Percentiles rank a stretch among this genome's conserved stretches.
phyloP scores from a whole-genome alignment of 495 filamentous ascomycete genomes.

The Evansstolkia leycettana region DNA sequence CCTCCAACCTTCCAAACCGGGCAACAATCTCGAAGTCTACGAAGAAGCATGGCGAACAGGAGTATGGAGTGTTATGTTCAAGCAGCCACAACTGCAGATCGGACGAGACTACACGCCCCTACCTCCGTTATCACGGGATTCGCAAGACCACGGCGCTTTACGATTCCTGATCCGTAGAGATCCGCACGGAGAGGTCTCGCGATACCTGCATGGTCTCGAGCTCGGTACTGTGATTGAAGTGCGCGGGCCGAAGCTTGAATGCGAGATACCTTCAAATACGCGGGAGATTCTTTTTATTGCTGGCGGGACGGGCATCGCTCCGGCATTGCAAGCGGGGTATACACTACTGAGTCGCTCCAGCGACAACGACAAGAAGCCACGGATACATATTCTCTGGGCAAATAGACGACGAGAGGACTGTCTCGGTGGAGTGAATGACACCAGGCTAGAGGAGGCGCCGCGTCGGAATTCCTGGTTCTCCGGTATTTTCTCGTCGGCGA shows the following conservation, averaged over 20 bases:
- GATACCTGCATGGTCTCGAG: constrained; percentile 52
- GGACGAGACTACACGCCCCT: constrained; percentile 81
- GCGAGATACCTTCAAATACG: constrained; percentile 40
- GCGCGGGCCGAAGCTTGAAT: constrained; percentile 67
- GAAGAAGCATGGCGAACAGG: constrained; percentile 44
- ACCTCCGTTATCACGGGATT: constrained; percentile 35
- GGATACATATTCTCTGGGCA: constrained; percentile 58
- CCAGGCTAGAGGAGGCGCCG: constrained; percentile 4
- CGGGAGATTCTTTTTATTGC: constrained; percentile 68
- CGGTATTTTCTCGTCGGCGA: constrained; percentile 13
- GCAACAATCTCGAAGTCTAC: constrained; percentile 29
- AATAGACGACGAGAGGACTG: constrained; percentile 48
- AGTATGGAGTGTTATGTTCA: constrained; percentile 80
- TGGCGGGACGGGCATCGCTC: constrained; percentile 87
- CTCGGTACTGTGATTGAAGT: constrained; percentile 54
- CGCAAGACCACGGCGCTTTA: constrained; percentile 27
- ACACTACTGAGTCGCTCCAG: constrained; percentile 33
- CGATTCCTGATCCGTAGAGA: constrained; percentile 44
- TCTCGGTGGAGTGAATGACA: constrained; percentile 29
- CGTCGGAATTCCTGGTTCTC: constrained; percentile 21
- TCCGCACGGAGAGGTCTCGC: constrained; percentile 49
- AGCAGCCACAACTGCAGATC: constrained; percentile 87
- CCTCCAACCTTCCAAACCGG: constrained; percentile 36
- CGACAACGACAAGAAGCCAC: constrained; percentile 14
- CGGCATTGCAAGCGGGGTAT: constrained; percentile 68